phyloP scores from a whole-genome alignment of 129 eudicot species.

The Logfia minima region DNA sequence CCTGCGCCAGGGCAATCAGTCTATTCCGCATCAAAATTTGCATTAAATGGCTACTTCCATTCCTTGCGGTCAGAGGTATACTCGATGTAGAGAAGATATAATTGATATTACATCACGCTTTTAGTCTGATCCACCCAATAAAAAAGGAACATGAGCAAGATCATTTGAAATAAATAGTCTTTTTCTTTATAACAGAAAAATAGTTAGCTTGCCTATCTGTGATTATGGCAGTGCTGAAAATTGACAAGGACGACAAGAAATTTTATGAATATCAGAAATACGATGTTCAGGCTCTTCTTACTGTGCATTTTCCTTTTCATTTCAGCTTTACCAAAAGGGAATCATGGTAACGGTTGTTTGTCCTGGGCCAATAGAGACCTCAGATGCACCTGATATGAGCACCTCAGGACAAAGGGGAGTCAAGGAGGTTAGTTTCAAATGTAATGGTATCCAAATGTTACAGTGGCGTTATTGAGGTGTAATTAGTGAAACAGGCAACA shows the following conservation, averaged over 20 bases:
- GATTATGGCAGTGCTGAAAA: neutral
- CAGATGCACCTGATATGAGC: conserved; percentile 53
- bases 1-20: conserved; percentile 98
- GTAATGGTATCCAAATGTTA: neutral
- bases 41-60: conserved; percentile 88
- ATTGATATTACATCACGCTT: too few relatives aligned
- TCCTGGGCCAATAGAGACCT: conserved; percentile 90
- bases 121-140: too few relatives aligned
- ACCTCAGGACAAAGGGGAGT: conserved; percentile 41
- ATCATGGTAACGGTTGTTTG: conserved; percentile 92
- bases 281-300: neutral
- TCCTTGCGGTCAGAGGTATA: conserved; percentile 93
- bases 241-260: neutral
- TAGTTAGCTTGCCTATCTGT: neutral
- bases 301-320: conserved; percentile 1
- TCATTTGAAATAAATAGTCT: too few relatives aligned
- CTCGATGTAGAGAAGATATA: neutral
- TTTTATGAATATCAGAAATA: neutral
- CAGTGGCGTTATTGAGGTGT: neutral
- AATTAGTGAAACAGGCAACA: too few relatives aligned
- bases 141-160: neutral
- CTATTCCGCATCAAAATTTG: conserved; percentile 90
- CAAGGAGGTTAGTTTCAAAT: conserved; percentile 52
- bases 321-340: conserved; percentile 76
- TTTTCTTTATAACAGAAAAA: neutral